These are phyloP conservation scores for Aspergillus olivimuriae DNA, from an alignment of 495 filamentous ascomycete species.

Conservation along the genomic window DNA sequence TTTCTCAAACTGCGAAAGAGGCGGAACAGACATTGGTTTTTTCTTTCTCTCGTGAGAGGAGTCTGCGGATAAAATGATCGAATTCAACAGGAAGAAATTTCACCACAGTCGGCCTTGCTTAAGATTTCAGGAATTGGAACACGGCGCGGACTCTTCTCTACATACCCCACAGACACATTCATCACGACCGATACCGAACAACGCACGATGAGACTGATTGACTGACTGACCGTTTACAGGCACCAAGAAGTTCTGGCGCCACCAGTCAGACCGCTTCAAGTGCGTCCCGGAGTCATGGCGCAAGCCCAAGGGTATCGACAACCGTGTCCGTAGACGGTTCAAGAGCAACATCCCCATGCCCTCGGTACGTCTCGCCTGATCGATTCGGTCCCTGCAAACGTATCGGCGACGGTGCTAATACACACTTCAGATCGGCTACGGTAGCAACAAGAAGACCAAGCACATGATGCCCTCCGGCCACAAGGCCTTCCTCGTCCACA, in stretches of 20 bases:
- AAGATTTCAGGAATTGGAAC: too few species aligned
- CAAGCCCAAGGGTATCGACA: slow-evolving; percentile 99
- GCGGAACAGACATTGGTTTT: too few species aligned
- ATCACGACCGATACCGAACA: slow-evolving; percentile 3
- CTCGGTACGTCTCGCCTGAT: slow-evolving; percentile 62
- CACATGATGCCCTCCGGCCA: slow-evolving; percentile 99
- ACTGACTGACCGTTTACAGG: slow-evolving; percentile 39
- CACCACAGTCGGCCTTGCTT: too few species aligned
- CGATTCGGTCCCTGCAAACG: slow-evolving; percentile 10
- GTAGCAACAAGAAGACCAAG: slow-evolving; percentile 96
- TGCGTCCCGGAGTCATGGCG: slow-evolving; percentile 82
- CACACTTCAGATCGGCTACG: slow-evolving; percentile 98
- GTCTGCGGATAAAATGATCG: too few species aligned
- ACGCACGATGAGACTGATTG: slow-evolving; percentile 26
- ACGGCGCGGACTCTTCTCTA: too few species aligned
- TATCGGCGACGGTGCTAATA: too few species aligned
- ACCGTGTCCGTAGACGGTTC: slow-evolving; percentile 83
- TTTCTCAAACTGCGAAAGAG: too few species aligned
- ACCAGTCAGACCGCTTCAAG: slow-evolving; percentile 95
- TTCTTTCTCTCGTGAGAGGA: too few species aligned
- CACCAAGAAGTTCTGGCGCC: slow-evolving; percentile 86
- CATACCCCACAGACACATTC: neutral
- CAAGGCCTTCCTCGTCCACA: slow-evolving; percentile 99
- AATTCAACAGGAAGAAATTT: too few species aligned
- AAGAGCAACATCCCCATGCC: slow-evolving; percentile 95